Base-by-base conservation (phyloP, 495 filamentous ascomycete species). In the Venustampulla echinocandica region DNA sequence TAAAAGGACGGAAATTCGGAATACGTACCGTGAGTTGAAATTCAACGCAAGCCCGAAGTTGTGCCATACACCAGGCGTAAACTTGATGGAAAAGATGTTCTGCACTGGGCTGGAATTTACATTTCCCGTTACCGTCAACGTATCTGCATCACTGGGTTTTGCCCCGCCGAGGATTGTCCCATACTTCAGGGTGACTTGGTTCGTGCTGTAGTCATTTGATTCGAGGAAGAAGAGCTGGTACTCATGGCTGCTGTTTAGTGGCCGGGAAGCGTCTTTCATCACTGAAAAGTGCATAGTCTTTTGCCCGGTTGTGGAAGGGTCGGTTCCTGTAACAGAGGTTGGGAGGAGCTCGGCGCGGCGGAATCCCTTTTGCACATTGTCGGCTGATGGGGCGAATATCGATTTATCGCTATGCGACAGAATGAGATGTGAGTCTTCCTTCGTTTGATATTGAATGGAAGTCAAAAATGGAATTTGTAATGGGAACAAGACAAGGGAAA, bases 211-310 rank as follows among this genome's bases (percentile, higher is more conserved):
- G 54, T 69, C 69, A 28, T 58, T 55, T 44, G 58, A 64, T 46
- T 73, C 69, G 10, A 73, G 62, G 42, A 72, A 73, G 4, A 54
- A 61, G 10, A 73, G 61, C 62, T 72, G 64, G 55, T 73, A 73
- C 49, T 71, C 62, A 48, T 73, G 70, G 4, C 64, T 61, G 11
- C 62, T 52, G 50, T 73, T 73, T 24, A 73, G 53, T 9, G 68
- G 61, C 0, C 61, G 62, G 25, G 53, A 41, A 28, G 33, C 42
- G 48, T 72, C 69, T 42, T 66, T 64, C 35, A 48, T 52, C 13
- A 72, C 45, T 42, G 65, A 69, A 47, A 72, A 71, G 55, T 73
- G 69, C 14, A 73, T 55, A 0, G 70, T 67, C 28, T 69, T 70
- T 49, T 63, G 46, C 21, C 69, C 67, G 3, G 54, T 47, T 9